phyloP scores from a whole-genome alignment of 1,284 basidiomycete genomes.

The Apiotrichum sp. region DNA sequence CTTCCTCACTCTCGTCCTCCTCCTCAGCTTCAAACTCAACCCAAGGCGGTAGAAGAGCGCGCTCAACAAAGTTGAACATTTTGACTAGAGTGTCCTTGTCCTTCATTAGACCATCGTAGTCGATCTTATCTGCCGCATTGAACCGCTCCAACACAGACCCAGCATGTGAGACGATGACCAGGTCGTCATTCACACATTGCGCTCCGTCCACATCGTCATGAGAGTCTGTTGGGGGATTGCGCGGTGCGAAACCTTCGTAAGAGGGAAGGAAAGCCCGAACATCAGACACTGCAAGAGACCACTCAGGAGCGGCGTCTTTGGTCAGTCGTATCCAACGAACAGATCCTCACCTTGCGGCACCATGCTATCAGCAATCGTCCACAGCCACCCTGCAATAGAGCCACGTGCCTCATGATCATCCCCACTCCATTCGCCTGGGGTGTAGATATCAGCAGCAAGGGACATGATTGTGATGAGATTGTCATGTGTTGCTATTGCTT shows the following conservation, averaged over 20 bases:
- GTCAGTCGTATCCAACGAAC: neutral
- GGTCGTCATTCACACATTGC: neutral
- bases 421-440: neutral
- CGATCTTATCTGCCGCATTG: slow-evolving; percentile 7
- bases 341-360: neutral
- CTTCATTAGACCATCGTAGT: slow-evolving; percentile 1
- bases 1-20: slow-evolving; percentile 1
- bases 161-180: slow-evolving; percentile 2
- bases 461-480: neutral
- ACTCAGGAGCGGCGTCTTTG: neutral
- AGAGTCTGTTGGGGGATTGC: neutral
- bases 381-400: neutral
- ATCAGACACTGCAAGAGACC: neutral
- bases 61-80: slow-evolving; percentile 24
- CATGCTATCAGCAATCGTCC: neutral
- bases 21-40: neutral
- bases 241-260: neutral
- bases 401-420: neutral
- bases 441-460: neutral
- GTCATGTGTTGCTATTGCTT: neutral
- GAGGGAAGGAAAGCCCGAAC: slow-evolving; percentile 5
- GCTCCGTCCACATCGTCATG: slow-evolving; percentile 1
- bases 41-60: slow-evolving; percentile 4
- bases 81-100: neutral
- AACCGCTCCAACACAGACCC: slow-evolving; percentile 6